Percentiles rank a stretch among this genome's conserved stretches.
phyloP scores from a whole-genome alignment of 495 filamentous ascomycete genomes.

The Penicillium atrosanguineum region DNA sequence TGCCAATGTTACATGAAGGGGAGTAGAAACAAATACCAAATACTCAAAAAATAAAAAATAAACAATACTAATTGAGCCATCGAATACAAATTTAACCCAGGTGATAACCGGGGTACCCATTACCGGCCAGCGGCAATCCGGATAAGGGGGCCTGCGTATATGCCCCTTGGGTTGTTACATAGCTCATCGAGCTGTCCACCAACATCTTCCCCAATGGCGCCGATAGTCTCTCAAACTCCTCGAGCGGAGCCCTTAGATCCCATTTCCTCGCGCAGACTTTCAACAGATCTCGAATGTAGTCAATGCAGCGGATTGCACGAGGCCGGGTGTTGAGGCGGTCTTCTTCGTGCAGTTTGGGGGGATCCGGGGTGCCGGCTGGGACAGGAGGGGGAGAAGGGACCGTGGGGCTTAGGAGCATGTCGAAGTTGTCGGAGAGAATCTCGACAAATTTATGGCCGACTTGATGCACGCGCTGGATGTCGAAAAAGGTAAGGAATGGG shows the following conservation, averaged over 20 bases:
- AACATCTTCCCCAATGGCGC: conserved; percentile 14
- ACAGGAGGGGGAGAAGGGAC: conserved; percentile 33
- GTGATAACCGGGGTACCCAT: conserved; percentile 21
- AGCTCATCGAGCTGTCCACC: conserved; percentile 10
- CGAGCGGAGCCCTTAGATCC: conserved; percentile 27
- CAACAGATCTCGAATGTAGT: conserved; percentile 33
- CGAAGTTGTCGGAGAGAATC: conserved; percentile 32
- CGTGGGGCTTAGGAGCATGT: conserved; percentile 32
- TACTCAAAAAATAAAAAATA: background rate
- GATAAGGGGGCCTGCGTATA: conserved; percentile 6
- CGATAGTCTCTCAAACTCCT: conserved; percentile 34
- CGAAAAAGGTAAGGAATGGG: conserved; percentile 36
- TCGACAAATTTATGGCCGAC: conserved; percentile 32
- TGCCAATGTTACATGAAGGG: background rate
- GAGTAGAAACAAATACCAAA: background rate
- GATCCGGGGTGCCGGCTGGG: conserved; percentile 34
- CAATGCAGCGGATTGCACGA: conserved; percentile 36
- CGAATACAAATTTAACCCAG: conserved; percentile 9
- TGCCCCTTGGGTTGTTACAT: conserved; percentile 8
- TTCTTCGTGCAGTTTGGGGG: conserved; percentile 35
- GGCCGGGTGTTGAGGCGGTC: conserved; percentile 37
- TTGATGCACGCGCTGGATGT: conserved; percentile 42
- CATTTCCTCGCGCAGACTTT: conserved; percentile 35
- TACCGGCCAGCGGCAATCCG: conserved; percentile 26
- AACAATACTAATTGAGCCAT: background rate